Conservation (phyloP, 257 asterid species). For the Osmanthus fragrans region DNA sequence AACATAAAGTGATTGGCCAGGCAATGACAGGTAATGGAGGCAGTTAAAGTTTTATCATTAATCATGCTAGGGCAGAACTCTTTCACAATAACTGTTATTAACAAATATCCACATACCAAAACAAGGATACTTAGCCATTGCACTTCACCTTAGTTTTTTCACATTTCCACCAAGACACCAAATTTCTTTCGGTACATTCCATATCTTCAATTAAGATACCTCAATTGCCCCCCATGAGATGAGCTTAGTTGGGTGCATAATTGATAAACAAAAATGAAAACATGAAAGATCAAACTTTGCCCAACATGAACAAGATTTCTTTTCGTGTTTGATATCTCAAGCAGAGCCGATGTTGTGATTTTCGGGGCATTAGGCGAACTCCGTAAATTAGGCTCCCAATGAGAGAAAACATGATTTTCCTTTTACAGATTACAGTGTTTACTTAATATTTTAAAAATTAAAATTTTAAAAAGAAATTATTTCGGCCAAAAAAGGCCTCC, state of each 20-base stretch:
- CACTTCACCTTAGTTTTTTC: neutral
- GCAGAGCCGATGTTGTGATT: too few species aligned
- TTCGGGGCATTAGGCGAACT: too few species aligned
- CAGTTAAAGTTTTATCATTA: neutral
- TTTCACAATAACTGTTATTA: neutral
- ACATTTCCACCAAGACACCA: neutral
- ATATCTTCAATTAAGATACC: slow-evolving; percentile 14
- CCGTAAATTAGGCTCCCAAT: too few species aligned
- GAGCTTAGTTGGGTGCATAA: neutral
- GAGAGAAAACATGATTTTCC: too few species aligned
- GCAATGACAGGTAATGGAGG: neutral
- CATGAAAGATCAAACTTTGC: neutral
- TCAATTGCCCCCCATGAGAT: slow-evolving; percentile 4
- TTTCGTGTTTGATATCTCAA: slow-evolving; percentile 1
- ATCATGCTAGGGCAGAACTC: neutral
- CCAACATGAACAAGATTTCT: slow-evolving; percentile 10
- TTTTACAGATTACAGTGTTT: too few species aligned
- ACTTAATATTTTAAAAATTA: too few species aligned
- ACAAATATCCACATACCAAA: neutral
- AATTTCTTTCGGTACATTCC: slow-evolving; percentile 1
- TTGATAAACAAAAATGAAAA: neutral
- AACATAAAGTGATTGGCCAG: neutral
- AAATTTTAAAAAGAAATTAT: too few species aligned
- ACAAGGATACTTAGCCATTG: neutral
- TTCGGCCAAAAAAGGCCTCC: too few species aligned